Evolutionary conservation across 768 basidiomycete genomes (phyloP).

Genomic region (Aureoboletus auriporus): DNA sequence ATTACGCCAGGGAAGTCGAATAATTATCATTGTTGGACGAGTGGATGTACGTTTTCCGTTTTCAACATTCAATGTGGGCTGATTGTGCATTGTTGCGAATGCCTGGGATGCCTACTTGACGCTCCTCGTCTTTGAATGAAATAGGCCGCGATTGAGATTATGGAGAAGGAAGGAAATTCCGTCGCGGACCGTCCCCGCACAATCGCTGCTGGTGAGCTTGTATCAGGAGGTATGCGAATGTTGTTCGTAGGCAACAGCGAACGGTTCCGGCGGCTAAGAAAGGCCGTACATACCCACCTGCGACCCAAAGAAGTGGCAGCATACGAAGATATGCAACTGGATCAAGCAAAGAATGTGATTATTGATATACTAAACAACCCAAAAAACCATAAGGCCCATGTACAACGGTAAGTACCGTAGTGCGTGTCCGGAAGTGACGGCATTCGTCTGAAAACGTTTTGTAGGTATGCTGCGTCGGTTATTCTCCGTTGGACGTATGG

Average conservation of each 20-base stretch:
- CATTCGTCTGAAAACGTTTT: background rate
- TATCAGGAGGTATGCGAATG: slow-evolving; percentile 49
- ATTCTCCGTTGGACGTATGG: slow-evolving; percentile 25
- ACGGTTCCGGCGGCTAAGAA: slow-evolving; percentile 50
- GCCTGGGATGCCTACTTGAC: background rate
- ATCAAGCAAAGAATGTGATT: slow-evolving; percentile 24
- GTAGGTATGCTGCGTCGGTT: slow-evolving; percentile 24
- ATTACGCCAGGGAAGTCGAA: slow-evolving; percentile 40
- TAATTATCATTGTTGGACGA: slow-evolving; percentile 19
- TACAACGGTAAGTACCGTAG: slow-evolving; percentile 38
- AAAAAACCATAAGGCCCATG: slow-evolving; percentile 37
- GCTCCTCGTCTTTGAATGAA: slow-evolving; percentile 3
- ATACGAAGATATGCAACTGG: slow-evolving; percentile 43
- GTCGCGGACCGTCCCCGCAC: slow-evolving; percentile 47
- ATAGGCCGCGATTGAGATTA: slow-evolving; percentile 52
- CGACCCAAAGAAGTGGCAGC: slow-evolving; percentile 39
- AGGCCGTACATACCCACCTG: slow-evolving; percentile 50
- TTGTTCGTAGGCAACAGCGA: slow-evolving; percentile 50
- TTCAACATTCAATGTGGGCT: background rate
- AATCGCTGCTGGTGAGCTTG: slow-evolving; percentile 49
- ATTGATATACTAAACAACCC: slow-evolving; percentile 32
- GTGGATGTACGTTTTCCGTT: slow-evolving; percentile 12
- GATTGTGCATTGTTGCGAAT: background rate
- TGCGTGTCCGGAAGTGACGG: background rate
- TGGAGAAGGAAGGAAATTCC: slow-evolving; percentile 54